A percentile compares a stretch with the other conserved stretches of the same genome.
These are phyloP conservation scores for Dothideomycetidae sp. DNA, from an alignment of 2,329 filamentous ascomycete genomes.

Conservation along the genomic window DNA sequence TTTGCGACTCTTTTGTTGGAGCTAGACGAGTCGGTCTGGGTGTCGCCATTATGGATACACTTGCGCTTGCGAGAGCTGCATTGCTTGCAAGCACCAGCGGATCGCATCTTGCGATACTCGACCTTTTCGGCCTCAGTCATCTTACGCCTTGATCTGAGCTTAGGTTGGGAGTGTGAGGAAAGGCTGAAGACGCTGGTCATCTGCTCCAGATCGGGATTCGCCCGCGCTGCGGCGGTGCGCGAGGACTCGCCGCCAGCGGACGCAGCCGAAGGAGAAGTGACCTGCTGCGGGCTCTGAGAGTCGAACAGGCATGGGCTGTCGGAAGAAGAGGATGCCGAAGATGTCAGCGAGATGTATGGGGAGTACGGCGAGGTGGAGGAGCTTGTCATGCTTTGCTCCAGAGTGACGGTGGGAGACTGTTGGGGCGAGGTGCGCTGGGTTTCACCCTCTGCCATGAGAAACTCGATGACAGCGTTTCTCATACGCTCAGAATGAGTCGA, in stretches of 20 bases:
- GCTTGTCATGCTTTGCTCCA: conserved; percentile 7
- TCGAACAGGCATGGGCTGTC: conserved; percentile 21
- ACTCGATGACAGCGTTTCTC: conserved; percentile 26
- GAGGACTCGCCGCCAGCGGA: conserved; percentile 1
- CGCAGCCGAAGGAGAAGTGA: conserved; percentile 14
- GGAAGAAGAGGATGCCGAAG: conserved; percentile 18
- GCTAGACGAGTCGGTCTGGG: not conserved
- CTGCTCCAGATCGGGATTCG: conserved; percentile 19
- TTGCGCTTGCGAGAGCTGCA: conserved; percentile 25
- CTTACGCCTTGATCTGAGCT: conserved; percentile 22
- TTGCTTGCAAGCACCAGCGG: conserved; percentile 25
- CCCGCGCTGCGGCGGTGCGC: not conserved
- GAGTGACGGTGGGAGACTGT: conserved; percentile 11
- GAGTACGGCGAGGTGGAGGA: conserved; percentile 9
- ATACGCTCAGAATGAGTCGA: conserved; percentile 26
- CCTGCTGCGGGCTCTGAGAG: conserved; percentile 18
- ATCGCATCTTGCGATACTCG: conserved; percentile 25
- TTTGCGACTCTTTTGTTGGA: conserved; percentile 1
- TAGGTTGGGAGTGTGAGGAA: conserved; percentile 20
- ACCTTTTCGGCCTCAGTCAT: conserved; percentile 26
- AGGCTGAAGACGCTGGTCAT: conserved; percentile 27
- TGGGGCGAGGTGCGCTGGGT: conserved; percentile 17
- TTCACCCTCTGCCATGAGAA: conserved; percentile 23
- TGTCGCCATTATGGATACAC: conserved; percentile 11
- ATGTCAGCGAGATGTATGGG: conserved; percentile 16